Evolutionary conservation across 768 basidiomycete species (phyloP), one percentile per base, ranked within the genome.

Genomic region (Galerina sulciceps): DNA sequence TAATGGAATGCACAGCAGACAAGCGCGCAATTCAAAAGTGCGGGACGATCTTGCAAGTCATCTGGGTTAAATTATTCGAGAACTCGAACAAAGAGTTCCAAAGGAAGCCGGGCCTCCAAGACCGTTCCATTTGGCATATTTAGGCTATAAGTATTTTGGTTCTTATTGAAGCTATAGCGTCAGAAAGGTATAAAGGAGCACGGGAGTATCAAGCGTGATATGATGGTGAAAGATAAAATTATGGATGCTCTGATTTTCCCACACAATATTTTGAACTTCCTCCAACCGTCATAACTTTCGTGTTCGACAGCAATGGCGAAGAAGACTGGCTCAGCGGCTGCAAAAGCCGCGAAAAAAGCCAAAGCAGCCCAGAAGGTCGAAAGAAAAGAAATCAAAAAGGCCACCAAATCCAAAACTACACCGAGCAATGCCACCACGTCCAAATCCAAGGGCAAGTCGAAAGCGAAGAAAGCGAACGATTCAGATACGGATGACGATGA

Each of bases 401-500:
- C 67, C 52, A 70, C 61, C 74, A 85, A 73, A 71, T 69, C 57
- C 59, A 80, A 73, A 48, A 57, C 60, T 35, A 26, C 54, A 54
- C 26, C 43, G 10, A 53, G 10, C 43, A 55, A 41, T 15, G 20
- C 35, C 22, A 42, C 17, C 31, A 40, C 50, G 14, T 37, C 45
- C 44, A 61, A 58, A 50, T 22, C 40, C 10, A 67, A 65, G 55
- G 61, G 64, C 14, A 65, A 66, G 60, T 48, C 62, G 10, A 65
- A 64, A 64, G 38, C 60, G 38, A 66, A 67, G 51, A 66, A 66
- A 40, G 65, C 59, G 31, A 65, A 70, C 34, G 84, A 87, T 35
- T 81, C 78, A 5, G 86, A 85, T 40, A 83, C 85, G 26, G 87
- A 89, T 52, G 86, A 86, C 57, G 83, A 92, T 61, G 91, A 96